Conservation (phyloP, 1,284 basidiomycete species). For the Trametes polyzona region DNA sequence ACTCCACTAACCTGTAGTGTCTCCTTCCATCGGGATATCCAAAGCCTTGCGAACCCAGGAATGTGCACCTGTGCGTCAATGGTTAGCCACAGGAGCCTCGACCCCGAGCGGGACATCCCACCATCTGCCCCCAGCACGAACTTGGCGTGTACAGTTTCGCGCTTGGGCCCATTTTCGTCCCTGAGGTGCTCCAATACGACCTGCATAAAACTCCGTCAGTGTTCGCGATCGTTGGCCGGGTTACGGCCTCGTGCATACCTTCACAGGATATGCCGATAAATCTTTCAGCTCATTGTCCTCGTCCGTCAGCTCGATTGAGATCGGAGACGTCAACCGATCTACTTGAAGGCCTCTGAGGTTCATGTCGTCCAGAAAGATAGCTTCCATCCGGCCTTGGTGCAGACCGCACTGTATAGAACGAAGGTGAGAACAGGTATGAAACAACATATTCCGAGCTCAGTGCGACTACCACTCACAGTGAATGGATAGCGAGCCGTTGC, state of each 20-base stretch:
- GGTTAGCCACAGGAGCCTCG: neutral
- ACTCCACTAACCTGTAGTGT: constrained; percentile 55
- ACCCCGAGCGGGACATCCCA: constrained; percentile 10
- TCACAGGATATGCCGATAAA: constrained; percentile 55
- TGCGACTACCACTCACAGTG: constrained; percentile 44
- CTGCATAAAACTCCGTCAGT: constrained; percentile 26
- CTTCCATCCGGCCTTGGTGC: constrained; percentile 76
- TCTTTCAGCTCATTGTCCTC: constrained; percentile 45
- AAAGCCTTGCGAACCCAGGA: constrained; percentile 78
- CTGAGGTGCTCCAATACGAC: constrained; percentile 42
- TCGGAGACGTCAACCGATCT: constrained; percentile 58
- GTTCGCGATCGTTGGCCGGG: too few species aligned
- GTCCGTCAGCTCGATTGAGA: constrained; percentile 53
- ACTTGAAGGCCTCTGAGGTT: constrained; percentile 49
- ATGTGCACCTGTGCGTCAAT: constrained; percentile 57
- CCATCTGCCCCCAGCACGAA: constrained; percentile 62
- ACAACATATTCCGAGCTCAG: too few species aligned
- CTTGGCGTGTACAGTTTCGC: constrained; percentile 54
- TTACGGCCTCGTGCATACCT: constrained; percentile 40
- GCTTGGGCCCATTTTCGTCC: constrained; percentile 30
- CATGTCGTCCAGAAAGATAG: constrained; percentile 71
- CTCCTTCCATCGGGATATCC: constrained; percentile 75
- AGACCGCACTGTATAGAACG: constrained; percentile 53
- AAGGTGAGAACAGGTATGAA: neutral
- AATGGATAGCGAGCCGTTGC: constrained; percentile 62